A percentile compares a stretch with the other conserved stretches of the same genome.
These are phyloP conservation scores for Polyplosphaeria fusca DNA, from an alignment of 495 filamentous ascomycete genomes.

Conservation along the genomic window DNA sequence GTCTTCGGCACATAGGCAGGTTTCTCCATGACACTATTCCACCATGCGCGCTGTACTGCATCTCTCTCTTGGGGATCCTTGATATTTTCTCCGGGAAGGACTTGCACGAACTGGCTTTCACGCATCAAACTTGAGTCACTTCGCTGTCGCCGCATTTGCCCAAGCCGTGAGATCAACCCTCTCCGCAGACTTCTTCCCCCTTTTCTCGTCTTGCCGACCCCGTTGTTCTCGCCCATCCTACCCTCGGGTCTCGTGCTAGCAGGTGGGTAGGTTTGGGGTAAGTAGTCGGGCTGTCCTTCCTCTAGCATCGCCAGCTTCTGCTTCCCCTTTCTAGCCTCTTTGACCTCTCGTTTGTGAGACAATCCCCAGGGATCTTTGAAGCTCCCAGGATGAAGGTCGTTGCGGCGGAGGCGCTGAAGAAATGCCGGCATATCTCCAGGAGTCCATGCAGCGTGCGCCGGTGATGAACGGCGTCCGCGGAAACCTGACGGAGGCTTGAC, in stretches of 20 bases:
- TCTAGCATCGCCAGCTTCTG: neutral
- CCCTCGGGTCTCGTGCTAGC: too few species aligned
- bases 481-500: neutral
- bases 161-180: neutral
- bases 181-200: too few species aligned
- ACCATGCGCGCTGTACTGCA: neutral
- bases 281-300: neutral
- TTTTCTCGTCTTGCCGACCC: too few species aligned
- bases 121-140: neutral
- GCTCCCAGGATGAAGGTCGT: too few species aligned
- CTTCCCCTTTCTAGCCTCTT: neutral
- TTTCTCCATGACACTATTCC: neutral
- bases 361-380: too few species aligned
- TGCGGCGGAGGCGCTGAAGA: neutral
- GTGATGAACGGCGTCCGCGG: too few species aligned
- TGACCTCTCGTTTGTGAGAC: neutral
- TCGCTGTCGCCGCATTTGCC: neutral
- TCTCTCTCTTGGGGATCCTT: neutral
- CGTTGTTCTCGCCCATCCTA: too few species aligned
- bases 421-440: constrained; percentile 4
- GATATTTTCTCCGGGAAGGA: too few species aligned
- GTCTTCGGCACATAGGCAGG: neutral
- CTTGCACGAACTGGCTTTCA: too few species aligned
- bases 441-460: neutral
- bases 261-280: neutral